phyloP scores from a whole-genome alignment of 2,329 filamentous ascomycete species.

The Microdochium nivale region DNA sequence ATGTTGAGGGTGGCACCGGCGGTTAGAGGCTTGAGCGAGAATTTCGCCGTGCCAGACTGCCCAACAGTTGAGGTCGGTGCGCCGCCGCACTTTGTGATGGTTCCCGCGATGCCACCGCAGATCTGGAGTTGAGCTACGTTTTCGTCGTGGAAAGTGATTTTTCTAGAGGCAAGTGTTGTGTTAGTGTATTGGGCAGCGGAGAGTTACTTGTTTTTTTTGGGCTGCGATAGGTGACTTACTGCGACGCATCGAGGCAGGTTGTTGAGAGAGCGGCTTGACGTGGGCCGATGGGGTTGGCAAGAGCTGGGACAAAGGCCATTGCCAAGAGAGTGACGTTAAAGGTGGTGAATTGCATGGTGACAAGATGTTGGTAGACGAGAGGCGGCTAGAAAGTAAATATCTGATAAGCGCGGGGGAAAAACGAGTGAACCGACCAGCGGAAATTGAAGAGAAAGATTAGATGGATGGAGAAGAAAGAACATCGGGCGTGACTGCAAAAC shows the following conservation, averaged over 20 bases:
- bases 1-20: conserved; percentile 41
- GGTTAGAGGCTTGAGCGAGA: conserved; percentile 32
- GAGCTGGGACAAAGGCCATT: neutral
- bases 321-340: neutral
- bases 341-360: neutral
- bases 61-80: conserved; percentile 33
- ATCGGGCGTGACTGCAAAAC: neutral
- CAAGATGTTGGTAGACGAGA: neutral
- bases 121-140: conserved; percentile 38
- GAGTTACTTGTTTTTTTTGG: neutral
- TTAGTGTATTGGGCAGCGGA: neutral
- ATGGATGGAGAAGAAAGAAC: neutral
- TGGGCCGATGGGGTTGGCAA: neutral
- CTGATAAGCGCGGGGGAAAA: neutral
- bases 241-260: neutral
- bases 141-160: conserved; percentile 39
- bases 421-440: neutral
- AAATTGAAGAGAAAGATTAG: neutral
- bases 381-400: neutral
- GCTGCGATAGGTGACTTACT: neutral
- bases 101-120: conserved; percentile 42
- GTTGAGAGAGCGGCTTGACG: neutral
- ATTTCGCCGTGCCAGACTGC: conserved; percentile 35
- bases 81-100: conserved; percentile 35
- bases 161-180: conserved; percentile 16